These are phyloP conservation scores for Melocanna baccifera DNA, from an alignment of 176 grass and related monocot genomes.

Conservation along the genomic window DNA sequence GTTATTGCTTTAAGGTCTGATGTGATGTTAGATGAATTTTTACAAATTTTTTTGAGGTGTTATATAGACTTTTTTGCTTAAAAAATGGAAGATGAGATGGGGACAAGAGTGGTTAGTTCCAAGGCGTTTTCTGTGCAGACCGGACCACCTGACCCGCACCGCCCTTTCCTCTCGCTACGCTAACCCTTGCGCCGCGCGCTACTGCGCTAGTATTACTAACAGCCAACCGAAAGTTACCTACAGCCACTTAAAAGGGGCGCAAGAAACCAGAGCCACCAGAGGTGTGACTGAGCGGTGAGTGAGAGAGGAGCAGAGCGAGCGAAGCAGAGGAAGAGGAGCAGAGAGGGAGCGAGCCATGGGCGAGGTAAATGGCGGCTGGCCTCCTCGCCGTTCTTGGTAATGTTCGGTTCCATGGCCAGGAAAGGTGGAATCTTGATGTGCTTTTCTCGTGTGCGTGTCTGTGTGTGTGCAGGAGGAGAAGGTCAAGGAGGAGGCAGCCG, in stretches of 20 bases:
- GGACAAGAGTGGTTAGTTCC: neutral
- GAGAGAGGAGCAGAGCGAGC: neutral
- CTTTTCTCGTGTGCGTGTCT: neutral
- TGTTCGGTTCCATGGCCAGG: neutral
- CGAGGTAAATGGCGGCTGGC: slow-evolving; percentile 30
- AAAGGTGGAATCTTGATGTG: slow-evolving; percentile 18
- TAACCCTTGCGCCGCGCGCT: slow-evolving; percentile 11
- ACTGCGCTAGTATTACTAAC: neutral
- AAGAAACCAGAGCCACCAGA: neutral
- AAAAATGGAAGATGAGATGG: too few relatives aligned
- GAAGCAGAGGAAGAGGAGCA: neutral
- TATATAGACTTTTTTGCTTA: too few relatives aligned
- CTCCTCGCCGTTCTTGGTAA: slow-evolving; percentile 5
- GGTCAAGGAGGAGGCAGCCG: slow-evolving; percentile 13
- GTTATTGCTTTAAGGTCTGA: too few relatives aligned
- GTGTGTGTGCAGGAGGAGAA: slow-evolving; percentile 38
- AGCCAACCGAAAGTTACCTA: neutral
- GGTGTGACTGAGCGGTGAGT: slow-evolving; percentile 16
- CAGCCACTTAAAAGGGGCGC: neutral
- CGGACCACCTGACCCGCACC: neutral
- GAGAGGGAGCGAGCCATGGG: slow-evolving; percentile 19
- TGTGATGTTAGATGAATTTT: too few relatives aligned
- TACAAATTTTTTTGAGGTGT: too few relatives aligned
- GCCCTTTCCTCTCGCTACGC: neutral
- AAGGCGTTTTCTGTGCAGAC: slow-evolving; percentile 20